Evolutionary conservation across 805 yeast species (phyloP).

Genomic region (Teunomyces panamensis): DNA sequence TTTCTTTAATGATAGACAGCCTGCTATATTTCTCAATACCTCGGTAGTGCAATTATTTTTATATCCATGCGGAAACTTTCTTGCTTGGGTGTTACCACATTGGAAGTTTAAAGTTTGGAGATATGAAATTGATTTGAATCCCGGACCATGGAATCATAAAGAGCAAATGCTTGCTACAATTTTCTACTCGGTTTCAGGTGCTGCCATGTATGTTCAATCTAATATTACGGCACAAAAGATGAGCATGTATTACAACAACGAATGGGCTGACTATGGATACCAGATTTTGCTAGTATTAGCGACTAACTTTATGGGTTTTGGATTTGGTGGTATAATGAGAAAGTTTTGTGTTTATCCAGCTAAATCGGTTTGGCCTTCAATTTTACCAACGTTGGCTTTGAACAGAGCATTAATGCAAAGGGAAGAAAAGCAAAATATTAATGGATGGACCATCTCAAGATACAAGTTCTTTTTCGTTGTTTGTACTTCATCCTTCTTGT

Average conservation of each 20-base stretch:
- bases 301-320: constrained; percentile 17
- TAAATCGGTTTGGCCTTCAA: constrained; percentile 51
- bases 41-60: constrained; percentile 46
- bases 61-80: constrained; percentile 43
- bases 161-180: constrained; percentile 65
- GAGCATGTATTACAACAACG: constrained; percentile 22
- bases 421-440: constrained; percentile 24
- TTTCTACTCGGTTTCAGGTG: constrained; percentile 32
- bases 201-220: constrained; percentile 19
- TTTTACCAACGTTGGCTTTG: constrained; percentile 28
- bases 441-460: constrained; percentile 31
- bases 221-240: constrained; percentile 21
- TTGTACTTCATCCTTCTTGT: constrained; percentile 18
- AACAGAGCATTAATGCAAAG: constrained; percentile 22
- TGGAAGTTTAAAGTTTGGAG: constrained; percentile 14
- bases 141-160: constrained; percentile 63
- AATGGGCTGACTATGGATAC: constrained; percentile 19
- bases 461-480: constrained; percentile 18
- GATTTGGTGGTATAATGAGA: constrained; percentile 16
- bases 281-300: constrained; percentile 11
- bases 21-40: constrained; percentile 42
- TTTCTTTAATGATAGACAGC: constrained; percentile 54
- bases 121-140: constrained; percentile 36
- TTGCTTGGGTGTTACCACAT: constrained; percentile 36
- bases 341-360: constrained; percentile 47